Percentiles rank a stretch among this genome's conserved stretches.
These are phyloP conservation scores for Phlebiopsis flavidoalba DNA, from an alignment of 768 basidiomycete species.

Conservation along the genomic window DNA sequence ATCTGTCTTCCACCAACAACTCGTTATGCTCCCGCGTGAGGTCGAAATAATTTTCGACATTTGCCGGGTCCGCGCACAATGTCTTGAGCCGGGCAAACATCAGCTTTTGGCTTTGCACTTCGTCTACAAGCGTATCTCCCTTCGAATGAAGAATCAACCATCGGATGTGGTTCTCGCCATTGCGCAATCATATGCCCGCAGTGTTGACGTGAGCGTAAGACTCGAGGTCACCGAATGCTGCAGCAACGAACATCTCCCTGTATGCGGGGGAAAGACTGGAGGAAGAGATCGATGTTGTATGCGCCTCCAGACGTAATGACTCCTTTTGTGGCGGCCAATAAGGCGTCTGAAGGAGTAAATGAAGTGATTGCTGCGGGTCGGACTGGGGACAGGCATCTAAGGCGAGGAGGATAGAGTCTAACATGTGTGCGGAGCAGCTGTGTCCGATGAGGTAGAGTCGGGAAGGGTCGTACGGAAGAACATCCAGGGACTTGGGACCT, in stretches of 20 bases:
- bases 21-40: constrained; percentile 53
- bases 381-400: too few species aligned
- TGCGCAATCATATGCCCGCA: constrained; percentile 34
- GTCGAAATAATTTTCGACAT: constrained; percentile 28
- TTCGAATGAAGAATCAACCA: constrained; percentile 78
- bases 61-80: constrained; percentile 22
- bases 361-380: constrained; percentile 32
- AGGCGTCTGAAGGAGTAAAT: constrained; percentile 39
- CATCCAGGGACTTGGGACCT: constrained; percentile 23
- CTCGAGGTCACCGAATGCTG: constrained; percentile 48
- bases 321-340: constrained; percentile 44
- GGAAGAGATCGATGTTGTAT: constrained; percentile 65
- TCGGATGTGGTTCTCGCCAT: constrained; percentile 29
- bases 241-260: constrained; percentile 61
- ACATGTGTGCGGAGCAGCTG: constrained; percentile 81
- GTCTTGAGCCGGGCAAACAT: constrained; percentile 52
- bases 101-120: constrained; percentile 50
- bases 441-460: constrained; percentile 65
- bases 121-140: constrained; percentile 65
- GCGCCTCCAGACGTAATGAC: constrained; percentile 72
- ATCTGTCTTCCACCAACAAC: constrained; percentile 39
- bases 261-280: constrained; percentile 65
- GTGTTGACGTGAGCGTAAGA: constrained; percentile 48
- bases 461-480: constrained; percentile 32
- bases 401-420: constrained; percentile 64